Base-by-base conservation (phyloP, 805 yeast species). In the Metschnikowia aberdeeniae region DNA sequence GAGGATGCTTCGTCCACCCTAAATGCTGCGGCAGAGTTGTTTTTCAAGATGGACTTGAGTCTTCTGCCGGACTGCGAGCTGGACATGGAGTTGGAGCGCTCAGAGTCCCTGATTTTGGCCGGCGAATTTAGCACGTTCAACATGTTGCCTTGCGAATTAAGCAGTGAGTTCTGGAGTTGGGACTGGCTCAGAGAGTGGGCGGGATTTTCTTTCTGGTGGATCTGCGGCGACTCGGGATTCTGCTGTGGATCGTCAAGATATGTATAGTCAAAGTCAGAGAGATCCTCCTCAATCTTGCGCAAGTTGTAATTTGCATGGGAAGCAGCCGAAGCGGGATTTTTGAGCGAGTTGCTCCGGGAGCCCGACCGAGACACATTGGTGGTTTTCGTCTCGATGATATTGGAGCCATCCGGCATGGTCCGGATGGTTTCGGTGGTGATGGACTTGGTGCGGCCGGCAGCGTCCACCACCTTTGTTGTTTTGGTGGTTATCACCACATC, bases 351-450 rank as follows among this genome's bases (percentile, higher is more conserved):
- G 28, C 58, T 53, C 38, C 74, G 54, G 2, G 72, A 66, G 39
- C 56, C 63, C 12, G 57, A 45, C 27, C 74, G 53, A 14, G 72
- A 66, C 7, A 68, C 62, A 46, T 68, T 70, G 46, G 65, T 69
- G 10, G 74, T 68, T 14, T 68, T 70, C 3, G 73, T 70, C 52
- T 71, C 75, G 38, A 68, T 66, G 22, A 71, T 59, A 43, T 68
- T 69, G 13, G 73, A 63, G 4, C 76, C 76, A 49, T 71, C 75
- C 7, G 75, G 66, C 50, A 75, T 57, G 39, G 70, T 67, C 50
- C 76, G 71, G 24, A 79, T 67, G 0, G 81, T 77, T 34, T 76
- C 76, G 34, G 73, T 77, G 2, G 82, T 78, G 35, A 80, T 76
- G 3, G 82, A 77, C 45, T 65, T 70, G 0, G 84, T 78, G 34